These are phyloP conservation scores for Musa balbisiana DNA, from an alignment of 202 grass and related monocot species.

Conservation along the genomic window DNA sequence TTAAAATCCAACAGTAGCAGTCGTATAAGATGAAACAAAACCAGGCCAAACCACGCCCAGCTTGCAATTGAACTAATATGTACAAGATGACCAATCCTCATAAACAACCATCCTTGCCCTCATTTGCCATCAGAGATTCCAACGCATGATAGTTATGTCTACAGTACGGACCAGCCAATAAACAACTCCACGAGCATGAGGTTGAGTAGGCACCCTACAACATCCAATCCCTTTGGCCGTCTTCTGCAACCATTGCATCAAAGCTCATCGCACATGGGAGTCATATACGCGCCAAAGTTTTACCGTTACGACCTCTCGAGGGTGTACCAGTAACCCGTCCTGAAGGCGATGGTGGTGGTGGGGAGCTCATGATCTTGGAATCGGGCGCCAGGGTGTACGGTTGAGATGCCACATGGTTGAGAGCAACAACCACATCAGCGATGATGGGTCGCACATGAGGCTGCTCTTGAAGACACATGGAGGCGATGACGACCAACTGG, in stretches of 20 bases:
- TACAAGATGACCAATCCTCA: neutral
- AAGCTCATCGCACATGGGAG: too few relatives aligned
- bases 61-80: neutral
- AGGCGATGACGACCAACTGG: conserved; percentile 64
- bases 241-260: neutral
- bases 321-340: conserved; percentile 20
- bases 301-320: conserved; percentile 43
- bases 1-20: too few relatives aligned
- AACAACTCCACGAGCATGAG: neutral
- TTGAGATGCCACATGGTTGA: conserved; percentile 65
- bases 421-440: conserved; percentile 53
- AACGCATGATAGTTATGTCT: neutral
- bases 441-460: conserved; percentile 76
- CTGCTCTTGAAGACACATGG: conserved; percentile 94
- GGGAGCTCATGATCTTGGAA: conserved; percentile 25
- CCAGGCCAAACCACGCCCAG: neutral
- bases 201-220: neutral
- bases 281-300: neutral
- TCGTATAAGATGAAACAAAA: too few relatives aligned
- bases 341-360: conserved; percentile 21
- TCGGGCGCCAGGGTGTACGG: conserved; percentile 30
- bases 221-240: neutral
- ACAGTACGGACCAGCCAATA: neutral
- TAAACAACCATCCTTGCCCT: neutral
- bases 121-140: neutral